Evolutionary conservation across 2,329 filamentous ascomycete species (phyloP).

Genomic region (Chaetothyriales sp.): DNA sequence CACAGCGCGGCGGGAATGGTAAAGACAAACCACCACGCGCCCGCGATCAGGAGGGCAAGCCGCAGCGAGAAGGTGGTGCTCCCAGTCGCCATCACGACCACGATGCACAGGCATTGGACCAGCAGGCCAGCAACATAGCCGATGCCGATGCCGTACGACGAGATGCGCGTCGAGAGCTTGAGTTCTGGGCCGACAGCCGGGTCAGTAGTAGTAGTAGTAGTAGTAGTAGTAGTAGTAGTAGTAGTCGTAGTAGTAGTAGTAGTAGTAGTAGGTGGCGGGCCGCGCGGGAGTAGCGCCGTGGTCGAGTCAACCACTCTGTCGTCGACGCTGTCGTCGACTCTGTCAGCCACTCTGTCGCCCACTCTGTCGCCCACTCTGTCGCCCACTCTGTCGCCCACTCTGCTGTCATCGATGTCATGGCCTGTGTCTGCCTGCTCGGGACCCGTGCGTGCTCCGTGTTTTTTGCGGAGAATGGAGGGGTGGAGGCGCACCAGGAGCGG

Average conservation of each 20-base stretch:
- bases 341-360: too few relatives aligned
- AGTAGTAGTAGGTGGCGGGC: constrained; percentile 17
- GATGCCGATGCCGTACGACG: constrained; percentile 82
- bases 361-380: too few relatives aligned
- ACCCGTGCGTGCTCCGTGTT: neutral
- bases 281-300: constrained; percentile 19
- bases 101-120: constrained; percentile 67
- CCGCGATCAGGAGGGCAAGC: constrained; percentile 74
- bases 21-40: constrained; percentile 85
- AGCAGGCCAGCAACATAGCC: constrained; percentile 80
- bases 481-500: constrained; percentile 83
- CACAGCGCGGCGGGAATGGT: constrained; percentile 78
- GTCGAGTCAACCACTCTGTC: constrained; percentile 9
- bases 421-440: constrained; percentile 4
- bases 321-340: constrained; percentile 5
- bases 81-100: constrained; percentile 57
- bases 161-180: constrained; percentile 75
- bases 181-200: constrained; percentile 51
- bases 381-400: too few relatives aligned
- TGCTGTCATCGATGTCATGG: constrained; percentile 6
- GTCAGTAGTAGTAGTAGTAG: constrained; percentile 9
- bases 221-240: too few relatives aligned
- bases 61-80: constrained; percentile 77
- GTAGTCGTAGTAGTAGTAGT: too few relatives aligned
- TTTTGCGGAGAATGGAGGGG: constrained; percentile 35